Conservation (phyloP, 805 yeast species). For the Candida insectorum region DNA sequence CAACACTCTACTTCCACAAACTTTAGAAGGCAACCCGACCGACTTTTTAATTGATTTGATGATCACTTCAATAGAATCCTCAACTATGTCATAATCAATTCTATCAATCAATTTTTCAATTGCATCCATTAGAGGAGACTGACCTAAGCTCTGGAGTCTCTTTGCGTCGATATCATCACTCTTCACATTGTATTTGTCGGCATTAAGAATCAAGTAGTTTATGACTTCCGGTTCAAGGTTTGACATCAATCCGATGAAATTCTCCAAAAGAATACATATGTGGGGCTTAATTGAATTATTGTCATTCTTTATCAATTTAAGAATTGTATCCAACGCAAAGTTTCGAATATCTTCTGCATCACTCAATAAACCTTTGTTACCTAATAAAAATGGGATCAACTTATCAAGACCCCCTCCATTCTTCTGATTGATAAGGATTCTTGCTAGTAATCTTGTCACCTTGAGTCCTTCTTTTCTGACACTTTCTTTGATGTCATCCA, state of each 20-base stretch:
- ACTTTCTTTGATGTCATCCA: conserved; percentile 94
- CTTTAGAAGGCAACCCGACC: conserved; percentile 89
- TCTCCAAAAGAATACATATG: conserved; percentile 64
- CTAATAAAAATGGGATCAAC: conserved; percentile 76
- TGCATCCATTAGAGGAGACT: conserved; percentile 87
- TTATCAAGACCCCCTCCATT: conserved; percentile 41
- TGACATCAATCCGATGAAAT: conserved; percentile 70
- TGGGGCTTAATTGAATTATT: conserved; percentile 62
- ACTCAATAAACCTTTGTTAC: conserved; percentile 73
- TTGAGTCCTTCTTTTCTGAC: conserved; percentile 78
- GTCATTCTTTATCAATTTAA: conserved; percentile 64
- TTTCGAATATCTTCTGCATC: conserved; percentile 81
- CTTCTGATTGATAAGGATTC: conserved; percentile 48
- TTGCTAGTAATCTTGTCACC: conserved; percentile 64
- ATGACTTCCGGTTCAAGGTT: conserved; percentile 88
- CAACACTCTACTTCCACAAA: conserved; percentile 73
- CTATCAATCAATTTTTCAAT: conserved; percentile 66
- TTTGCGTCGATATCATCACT: conserved; percentile 72
- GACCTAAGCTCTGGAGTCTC: conserved; percentile 67
- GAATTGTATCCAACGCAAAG: conserved; percentile 72
- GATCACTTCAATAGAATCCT: conserved; percentile 47
- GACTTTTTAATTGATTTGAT: conserved; percentile 59
- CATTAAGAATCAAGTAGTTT: conserved; percentile 82
- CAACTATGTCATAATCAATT: conserved; percentile 48
- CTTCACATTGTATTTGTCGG: conserved; percentile 78